Percentiles rank a stretch among this genome's conserved stretches.
phyloP scores from a whole-genome alignment of 1,284 basidiomycete species.

The Hemileia vastatrix region DNA sequence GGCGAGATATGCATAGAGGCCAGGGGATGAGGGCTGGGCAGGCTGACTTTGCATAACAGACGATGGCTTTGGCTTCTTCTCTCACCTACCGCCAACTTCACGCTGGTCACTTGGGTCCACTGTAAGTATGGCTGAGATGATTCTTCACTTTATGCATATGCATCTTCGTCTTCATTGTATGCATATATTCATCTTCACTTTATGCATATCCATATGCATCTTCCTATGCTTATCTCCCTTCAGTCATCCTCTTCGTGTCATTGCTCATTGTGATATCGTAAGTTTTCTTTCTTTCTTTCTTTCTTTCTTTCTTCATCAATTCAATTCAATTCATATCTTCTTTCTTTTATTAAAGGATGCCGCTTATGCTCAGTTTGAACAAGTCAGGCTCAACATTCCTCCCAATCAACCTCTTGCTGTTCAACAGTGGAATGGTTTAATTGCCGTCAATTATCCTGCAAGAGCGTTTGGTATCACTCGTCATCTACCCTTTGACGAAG shows the following conservation, averaged over 20 bases:
- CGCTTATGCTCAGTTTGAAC: conserved; percentile 21
- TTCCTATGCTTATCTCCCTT: not conserved
- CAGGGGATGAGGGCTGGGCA: too few species aligned
- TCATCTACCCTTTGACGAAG: conserved; percentile 23
- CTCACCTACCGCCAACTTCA: conserved; percentile 13
- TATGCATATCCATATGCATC: not conserved
- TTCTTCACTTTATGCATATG: not conserved
- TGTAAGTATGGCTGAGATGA: too few species aligned
- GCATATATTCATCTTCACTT: too few species aligned
- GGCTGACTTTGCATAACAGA: too few species aligned
- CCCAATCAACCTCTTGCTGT: conserved; percentile 69
- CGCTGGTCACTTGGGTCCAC: not conserved
- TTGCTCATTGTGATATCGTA: conserved; percentile 77
- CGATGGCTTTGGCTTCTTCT: too few species aligned
- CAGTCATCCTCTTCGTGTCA: conserved; percentile 48
- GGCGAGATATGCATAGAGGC: too few species aligned
- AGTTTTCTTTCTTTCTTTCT: not conserved
- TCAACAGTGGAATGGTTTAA: conserved; percentile 75
- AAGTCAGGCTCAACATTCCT: conserved; percentile 14
- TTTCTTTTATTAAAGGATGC: not conserved
- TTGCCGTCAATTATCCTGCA: conserved; percentile 94
- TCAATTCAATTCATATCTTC: not conserved
- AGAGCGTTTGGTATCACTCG: conserved; percentile 79
- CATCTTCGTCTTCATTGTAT: not conserved
- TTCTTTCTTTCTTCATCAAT: not conserved